These are phyloP conservation scores for Plasmodium falciparum DNA, from an alignment of 169 alveolate species.

Conservation along the genomic window DNA sequence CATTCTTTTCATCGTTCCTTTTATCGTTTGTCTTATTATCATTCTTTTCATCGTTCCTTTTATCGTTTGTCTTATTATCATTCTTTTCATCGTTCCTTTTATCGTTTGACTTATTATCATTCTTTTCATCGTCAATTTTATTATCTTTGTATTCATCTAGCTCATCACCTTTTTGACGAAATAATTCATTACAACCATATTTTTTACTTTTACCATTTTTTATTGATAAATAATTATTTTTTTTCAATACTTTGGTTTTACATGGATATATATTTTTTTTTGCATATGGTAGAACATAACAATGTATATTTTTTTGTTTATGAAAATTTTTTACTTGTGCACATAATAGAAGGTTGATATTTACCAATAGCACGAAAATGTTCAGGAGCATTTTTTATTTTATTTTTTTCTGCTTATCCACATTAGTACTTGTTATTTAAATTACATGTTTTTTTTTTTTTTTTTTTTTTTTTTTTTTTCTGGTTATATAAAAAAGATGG, in stretches of 20 bases:
- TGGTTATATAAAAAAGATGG: too few species aligned
- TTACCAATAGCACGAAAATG: background rate
- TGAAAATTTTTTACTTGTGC: background rate
- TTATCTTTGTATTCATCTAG: too few species aligned
- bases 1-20: background rate
- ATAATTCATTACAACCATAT: too few species aligned
- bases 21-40: background rate
- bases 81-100: background rate
- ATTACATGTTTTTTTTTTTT: too few species aligned
- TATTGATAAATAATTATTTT: too few species aligned
- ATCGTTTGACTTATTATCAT: background rate
- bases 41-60: background rate
- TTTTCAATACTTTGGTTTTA: too few species aligned
- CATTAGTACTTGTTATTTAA: background rate
- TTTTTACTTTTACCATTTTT: too few species aligned
- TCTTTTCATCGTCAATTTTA: too few species aligned
- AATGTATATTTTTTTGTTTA: background rate
- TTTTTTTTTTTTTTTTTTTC: too few species aligned
- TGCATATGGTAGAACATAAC: too few species aligned
- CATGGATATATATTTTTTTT: too few species aligned
- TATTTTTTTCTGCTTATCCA: background rate
- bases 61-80: background rate
- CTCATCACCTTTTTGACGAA: too few species aligned
- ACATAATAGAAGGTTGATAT: background rate
- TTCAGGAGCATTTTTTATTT: background rate